Conservation (phyloP, 1,139 yeast species). For the Candida sanyaensis region DNA sequence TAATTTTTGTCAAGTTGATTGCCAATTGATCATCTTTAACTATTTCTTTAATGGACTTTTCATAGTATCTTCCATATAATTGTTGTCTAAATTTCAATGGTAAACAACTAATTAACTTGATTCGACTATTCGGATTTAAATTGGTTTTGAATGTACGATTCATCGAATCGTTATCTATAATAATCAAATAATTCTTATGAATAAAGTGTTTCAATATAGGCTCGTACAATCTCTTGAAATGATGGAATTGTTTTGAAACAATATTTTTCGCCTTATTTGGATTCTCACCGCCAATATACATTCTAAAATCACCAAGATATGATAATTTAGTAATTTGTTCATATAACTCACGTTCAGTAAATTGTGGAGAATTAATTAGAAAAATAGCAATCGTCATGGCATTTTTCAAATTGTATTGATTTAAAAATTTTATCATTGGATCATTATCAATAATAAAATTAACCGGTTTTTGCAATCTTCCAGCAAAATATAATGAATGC, state of each 20-base stretch:
- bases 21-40: conserved; percentile 28
- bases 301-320: conserved; percentile 89
- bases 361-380: conserved; percentile 35
- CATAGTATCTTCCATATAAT: conserved; percentile 42
- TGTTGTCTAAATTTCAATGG: conserved; percentile 55
- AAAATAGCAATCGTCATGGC: conserved; percentile 78
- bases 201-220: conserved; percentile 51
- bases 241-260: conserved; percentile 70
- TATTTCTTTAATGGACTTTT: conserved; percentile 28
- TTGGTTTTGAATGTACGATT: conserved; percentile 21
- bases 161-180: conserved; percentile 17
- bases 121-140: conserved; percentile 20
- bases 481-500: conserved; percentile 86
- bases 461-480: conserved; percentile 93
- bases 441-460: conserved; percentile 58
- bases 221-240: conserved; percentile 69
- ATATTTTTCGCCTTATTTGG: conserved; percentile 87
- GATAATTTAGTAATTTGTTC: conserved; percentile 78
- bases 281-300: conserved; percentile 86
- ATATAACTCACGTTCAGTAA: conserved; percentile 69
- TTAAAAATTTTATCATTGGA: conserved; percentile 55
- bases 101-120: conserved; percentile 38
- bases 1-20: conserved; percentile 39
- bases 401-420: conserved; percentile 74
- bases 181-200: conserved; percentile 20